phyloP scores from a whole-genome alignment of 208 protist genomes.

The Acanthamoeba culbertsoni region DNA sequence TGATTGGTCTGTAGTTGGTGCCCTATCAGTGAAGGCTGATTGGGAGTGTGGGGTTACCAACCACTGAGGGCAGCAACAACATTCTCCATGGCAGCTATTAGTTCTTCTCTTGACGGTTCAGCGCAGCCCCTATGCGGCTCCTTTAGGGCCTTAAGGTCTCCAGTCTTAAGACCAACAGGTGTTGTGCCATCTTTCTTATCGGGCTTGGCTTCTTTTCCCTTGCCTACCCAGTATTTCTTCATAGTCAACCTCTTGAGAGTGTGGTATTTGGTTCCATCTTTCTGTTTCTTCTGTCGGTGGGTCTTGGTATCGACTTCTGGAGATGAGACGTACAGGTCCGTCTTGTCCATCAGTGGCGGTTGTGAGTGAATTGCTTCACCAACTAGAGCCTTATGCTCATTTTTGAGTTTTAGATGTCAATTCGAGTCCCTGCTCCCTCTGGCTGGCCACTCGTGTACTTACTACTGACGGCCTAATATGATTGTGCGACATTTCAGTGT shows the following conservation, averaged over 20 bases:
- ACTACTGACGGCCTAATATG: too few relatives aligned
- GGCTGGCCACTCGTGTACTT: too few relatives aligned
- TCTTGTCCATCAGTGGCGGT: not conserved
- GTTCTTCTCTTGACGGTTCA: not conserved
- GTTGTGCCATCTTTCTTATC: not conserved
- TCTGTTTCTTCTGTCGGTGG: not conserved
- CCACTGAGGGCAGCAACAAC: not conserved
- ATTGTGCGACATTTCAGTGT: too few relatives aligned
- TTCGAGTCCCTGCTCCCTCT: too few relatives aligned
- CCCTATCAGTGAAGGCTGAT: not conserved
- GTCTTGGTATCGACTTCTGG: not conserved
- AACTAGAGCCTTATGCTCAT: too few relatives aligned
- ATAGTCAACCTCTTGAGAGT: not conserved
- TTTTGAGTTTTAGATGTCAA: too few relatives aligned
- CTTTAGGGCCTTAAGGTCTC: not conserved
- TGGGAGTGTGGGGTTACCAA: too few relatives aligned
- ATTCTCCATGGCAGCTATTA: not conserved
- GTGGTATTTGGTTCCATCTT: not conserved
- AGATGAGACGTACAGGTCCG: too few relatives aligned
- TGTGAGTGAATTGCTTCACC: not conserved
- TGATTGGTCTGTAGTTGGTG: not conserved
- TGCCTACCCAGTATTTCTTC: not conserved
- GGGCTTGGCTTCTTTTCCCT: not conserved
- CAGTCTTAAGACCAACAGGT: not conserved
- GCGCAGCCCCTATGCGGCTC: not conserved